Evolutionary conservation across 345 rosid species (phyloP).

Genomic region (Murraya koenigii): DNA sequence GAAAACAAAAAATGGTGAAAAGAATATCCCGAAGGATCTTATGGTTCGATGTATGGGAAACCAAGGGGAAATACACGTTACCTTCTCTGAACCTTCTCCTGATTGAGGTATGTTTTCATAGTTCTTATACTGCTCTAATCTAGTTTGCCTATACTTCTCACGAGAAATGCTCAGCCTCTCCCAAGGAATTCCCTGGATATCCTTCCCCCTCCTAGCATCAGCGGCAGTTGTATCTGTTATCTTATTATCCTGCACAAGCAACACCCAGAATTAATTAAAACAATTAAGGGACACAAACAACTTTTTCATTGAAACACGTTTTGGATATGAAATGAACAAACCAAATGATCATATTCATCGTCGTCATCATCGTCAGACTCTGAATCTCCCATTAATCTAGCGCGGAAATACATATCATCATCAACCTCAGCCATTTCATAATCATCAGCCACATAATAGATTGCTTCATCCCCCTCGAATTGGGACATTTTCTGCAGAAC

Average conservation of each 20-base stretch:
- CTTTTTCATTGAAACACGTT: neutral
- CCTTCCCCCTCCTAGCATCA: slow-evolving; percentile 54
- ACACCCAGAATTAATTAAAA: neutral
- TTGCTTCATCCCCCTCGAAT: slow-evolving; percentile 38
- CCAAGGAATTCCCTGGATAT: slow-evolving; percentile 65
- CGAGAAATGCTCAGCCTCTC: slow-evolving; percentile 48
- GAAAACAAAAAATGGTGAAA: neutral
- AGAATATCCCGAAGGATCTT: neutral
- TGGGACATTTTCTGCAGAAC: slow-evolving; percentile 33
- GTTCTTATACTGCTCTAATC: slow-evolving; percentile 60
- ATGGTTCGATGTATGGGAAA: neutral
- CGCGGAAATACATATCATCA: slow-evolving; percentile 45
- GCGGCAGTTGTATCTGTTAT: slow-evolving; percentile 48
- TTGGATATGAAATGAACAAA: slow-evolving; percentile 17
- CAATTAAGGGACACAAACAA: neutral
- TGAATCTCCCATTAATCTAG: slow-evolving; percentile 48
- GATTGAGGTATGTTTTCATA: slow-evolving; percentile 54
- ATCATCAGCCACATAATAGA: slow-evolving; percentile 44
- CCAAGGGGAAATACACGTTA: slow-evolving; percentile 7
- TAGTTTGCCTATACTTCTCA: slow-evolving; percentile 50
- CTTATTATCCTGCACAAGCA: slow-evolving; percentile 35
- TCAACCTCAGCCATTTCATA: slow-evolving; percentile 55
- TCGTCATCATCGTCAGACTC: slow-evolving; percentile 45
- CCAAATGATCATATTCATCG: slow-evolving; percentile 45
- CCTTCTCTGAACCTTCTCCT: slow-evolving; percentile 52